A percentile compares a stretch with the other conserved stretches of the same genome.
Evolutionary conservation across 2,329 filamentous ascomycete genomes (phyloP).

Genomic region (Periglandula ipomoeae): DNA sequence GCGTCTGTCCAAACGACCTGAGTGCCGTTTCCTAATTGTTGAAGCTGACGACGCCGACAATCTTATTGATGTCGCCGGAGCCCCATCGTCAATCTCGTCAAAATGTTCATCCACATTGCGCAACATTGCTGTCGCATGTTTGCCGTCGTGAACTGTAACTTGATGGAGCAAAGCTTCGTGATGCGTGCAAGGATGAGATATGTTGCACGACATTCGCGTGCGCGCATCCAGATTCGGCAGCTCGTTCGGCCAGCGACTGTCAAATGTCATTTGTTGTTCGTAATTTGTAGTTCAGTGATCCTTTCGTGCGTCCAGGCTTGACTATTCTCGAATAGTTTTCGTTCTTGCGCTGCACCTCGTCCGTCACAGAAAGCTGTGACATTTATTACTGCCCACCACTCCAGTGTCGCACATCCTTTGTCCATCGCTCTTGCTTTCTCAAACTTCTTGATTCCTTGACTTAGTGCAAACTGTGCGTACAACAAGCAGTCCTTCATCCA

Average conservation of each 20-base stretch:
- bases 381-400: background rate
- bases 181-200: background rate
- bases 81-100: background rate
- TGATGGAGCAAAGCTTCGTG: background rate
- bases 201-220: background rate
- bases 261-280: no score
- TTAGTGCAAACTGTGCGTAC: background rate
- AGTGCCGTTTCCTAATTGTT: background rate
- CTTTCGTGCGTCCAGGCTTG: background rate
- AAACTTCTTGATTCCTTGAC: background rate
- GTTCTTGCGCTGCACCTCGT: background rate
- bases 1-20: background rate
- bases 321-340: background rate
- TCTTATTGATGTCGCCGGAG: background rate
- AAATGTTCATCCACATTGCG: background rate
- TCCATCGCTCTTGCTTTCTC: background rate
- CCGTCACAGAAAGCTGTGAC: background rate
- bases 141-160: background rate
- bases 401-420: background rate
- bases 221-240: no score
- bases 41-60: background rate
- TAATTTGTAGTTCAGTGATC: no score
- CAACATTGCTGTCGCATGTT: background rate
- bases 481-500: background rate
- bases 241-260: no score